These are phyloP conservation scores for Myxozyma lipomycoides DNA, from an alignment of 805 yeast genomes.

Conservation along the genomic window DNA sequence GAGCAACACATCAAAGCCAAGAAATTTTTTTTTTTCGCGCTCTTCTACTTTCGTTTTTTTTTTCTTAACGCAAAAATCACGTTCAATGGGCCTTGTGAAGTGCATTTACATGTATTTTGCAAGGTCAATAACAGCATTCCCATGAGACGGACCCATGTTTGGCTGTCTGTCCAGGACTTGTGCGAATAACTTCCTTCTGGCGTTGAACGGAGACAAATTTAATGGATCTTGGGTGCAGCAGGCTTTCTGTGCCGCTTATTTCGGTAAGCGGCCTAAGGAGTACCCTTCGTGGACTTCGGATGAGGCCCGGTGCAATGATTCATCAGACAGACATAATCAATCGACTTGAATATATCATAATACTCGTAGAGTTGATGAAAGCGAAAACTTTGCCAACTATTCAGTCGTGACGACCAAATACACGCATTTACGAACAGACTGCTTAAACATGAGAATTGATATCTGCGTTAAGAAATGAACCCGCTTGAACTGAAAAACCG, in stretches of 20 bases:
- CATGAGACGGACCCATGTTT: slow-evolving; percentile 37
- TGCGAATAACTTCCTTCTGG: slow-evolving; percentile 35
- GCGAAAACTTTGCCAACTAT: too few species aligned
- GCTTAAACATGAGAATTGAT: too few species aligned
- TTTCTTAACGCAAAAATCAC: slow-evolving; percentile 36
- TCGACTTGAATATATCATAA: too few species aligned
- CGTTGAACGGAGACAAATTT: slow-evolving; percentile 51
- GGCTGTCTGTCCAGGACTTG: slow-evolving; percentile 38
- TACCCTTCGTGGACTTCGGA: slow-evolving; percentile 64
- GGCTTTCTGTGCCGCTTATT: slow-evolving; percentile 43
- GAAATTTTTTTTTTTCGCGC: too few species aligned
- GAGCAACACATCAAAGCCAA: too few species aligned
- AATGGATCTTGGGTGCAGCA: slow-evolving; percentile 67
- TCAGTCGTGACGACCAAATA: too few species aligned
- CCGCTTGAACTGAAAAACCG: too few species aligned
- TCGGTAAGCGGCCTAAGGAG: slow-evolving; percentile 44
- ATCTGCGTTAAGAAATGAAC: too few species aligned
- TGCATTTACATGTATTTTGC: too few species aligned
- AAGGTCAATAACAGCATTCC: slow-evolving; percentile 38
- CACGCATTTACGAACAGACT: too few species aligned
- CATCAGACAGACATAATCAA: slow-evolving; percentile 45
- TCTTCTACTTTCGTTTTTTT: slow-evolving; percentile 3
- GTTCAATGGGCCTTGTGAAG: too few species aligned
- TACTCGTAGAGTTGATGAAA: too few species aligned
- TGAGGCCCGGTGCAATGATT: slow-evolving; percentile 63